Evolutionary conservation across 306 rosid genomes (phyloP), one percentile per base, ranked within the genome.

Genomic region (Ormosia emarginata): DNA sequence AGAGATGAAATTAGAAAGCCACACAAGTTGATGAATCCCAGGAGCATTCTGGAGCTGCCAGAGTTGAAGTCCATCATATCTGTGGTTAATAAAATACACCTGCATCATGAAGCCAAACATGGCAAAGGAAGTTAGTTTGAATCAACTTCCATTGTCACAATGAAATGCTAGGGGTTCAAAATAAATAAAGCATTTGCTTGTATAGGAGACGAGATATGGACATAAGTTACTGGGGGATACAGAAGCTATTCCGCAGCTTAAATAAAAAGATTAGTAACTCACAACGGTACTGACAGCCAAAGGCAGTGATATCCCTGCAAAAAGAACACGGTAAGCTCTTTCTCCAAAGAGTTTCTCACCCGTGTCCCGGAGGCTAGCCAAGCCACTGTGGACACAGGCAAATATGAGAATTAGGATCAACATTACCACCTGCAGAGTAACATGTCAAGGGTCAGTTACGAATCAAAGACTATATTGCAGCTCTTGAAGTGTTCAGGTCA

Each of bases 21-120:
- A 95, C 92, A 93, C 82, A 5, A 92, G 53, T 81, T 92, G 90
- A 86, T 93, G 99, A 64, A 93, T 7, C 30, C 94, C 94, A 50
- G 91, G 92, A 67, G 86, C 81, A 71, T 58, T 66, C 87, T 93
- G 97, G 71, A 95, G 74, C 81, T 91, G 94, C 99, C 99, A 95
- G 40, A 93, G 91, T 77, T 95, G 99, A 85, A 90, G 59, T 76
- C 99, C 99, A 49, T 91, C 98, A 52, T 93, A 95, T 86, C 96
- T 90, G 86, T 95, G 99, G 86, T 93, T 95, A 49, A 95, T 95
- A 83, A 95, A 95, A 77, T 92, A 95, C 77, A 89, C 99, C 99
- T 95, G 90, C 81, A 87, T 81, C 76, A 77, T 61, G 81, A 79
- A 24, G 57, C 86, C 83, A 80, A 67, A 39, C 53, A 77, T 47